Evolutionary conservation across 495 filamentous ascomycete genomes (phyloP).

Genomic region (Penicillium subrubescens): DNA sequence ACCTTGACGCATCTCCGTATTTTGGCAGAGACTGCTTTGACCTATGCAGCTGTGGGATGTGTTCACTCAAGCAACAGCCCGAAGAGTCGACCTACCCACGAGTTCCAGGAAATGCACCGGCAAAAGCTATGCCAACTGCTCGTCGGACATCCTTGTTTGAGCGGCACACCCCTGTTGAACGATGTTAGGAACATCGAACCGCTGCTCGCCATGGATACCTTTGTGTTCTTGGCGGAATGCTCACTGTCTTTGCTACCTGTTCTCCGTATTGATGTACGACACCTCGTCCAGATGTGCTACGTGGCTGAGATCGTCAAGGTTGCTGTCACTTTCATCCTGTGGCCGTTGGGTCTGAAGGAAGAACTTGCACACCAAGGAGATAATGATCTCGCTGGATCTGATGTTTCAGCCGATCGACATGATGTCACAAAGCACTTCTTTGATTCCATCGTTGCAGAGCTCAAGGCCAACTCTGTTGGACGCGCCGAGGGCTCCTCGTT

Average conservation of each 20-base stretch:
- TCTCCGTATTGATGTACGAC: conserved; percentile 73
- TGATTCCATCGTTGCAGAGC: conserved; percentile 42
- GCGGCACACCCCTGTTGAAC: conserved; percentile 38
- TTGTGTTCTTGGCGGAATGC: conserved; percentile 81
- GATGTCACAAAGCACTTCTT: conserved; percentile 43
- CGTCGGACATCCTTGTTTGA: conserved; percentile 53
- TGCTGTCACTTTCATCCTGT: conserved; percentile 47
- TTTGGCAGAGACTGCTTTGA: conserved; percentile 81
- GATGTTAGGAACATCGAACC: conserved; percentile 58
- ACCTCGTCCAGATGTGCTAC: conserved; percentile 87
- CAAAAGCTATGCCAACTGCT: conserved; percentile 80
- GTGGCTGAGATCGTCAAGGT: conserved; percentile 89
- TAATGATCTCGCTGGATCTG: conserved; percentile 29
- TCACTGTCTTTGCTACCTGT: conserved; percentile 71
- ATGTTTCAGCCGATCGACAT: conserved; percentile 35
- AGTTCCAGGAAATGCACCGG: conserved; percentile 70
- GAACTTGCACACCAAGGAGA: conserved; percentile 40
- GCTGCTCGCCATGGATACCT: conserved; percentile 76
- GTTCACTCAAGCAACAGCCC: conserved; percentile 54
- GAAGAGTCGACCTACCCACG: conserved; percentile 60
- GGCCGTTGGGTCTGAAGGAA: conserved; percentile 45
- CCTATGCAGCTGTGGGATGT: conserved; percentile 78
- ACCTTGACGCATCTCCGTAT: conserved; percentile 87
- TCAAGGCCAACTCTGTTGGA: conserved; percentile 48
- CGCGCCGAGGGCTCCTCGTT: conserved; percentile 45